These are phyloP conservation scores for Tylopilus sp. DNA, from an alignment of 1,284 basidiomycete genomes.

Conservation along the genomic window DNA sequence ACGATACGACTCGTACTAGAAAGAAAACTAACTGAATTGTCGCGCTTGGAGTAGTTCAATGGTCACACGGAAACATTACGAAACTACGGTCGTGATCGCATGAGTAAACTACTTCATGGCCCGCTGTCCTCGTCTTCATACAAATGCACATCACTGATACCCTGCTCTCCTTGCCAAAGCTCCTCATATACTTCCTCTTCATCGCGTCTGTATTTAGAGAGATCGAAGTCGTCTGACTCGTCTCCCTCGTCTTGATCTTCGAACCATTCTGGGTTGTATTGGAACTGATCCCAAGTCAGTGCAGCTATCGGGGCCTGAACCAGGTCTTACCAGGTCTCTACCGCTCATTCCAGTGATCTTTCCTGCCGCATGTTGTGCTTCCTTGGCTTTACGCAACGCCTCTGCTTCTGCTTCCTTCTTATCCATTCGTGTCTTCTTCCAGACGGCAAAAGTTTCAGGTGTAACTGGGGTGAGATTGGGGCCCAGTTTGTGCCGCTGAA, in stretches of 20 bases:
- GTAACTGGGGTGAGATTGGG: slow-evolving; percentile 95
- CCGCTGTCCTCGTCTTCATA: slow-evolving; percentile 25
- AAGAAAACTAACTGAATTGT: neutral
- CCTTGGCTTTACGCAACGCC: slow-evolving; percentile 81
- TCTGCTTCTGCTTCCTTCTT: slow-evolving; percentile 90
- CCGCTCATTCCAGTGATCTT: slow-evolving; percentile 94
- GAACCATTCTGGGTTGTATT: slow-evolving; percentile 96
- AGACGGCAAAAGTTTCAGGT: slow-evolving; percentile 85
- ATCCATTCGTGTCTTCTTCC: slow-evolving; percentile 92
- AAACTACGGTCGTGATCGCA: slow-evolving; percentile 7
- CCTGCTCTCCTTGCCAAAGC: slow-evolving; percentile 22
- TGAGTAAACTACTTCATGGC: too few relatives aligned
- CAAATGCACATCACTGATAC: slow-evolving; percentile 14
- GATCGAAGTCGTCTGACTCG: slow-evolving; percentile 45
- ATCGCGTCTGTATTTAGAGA: slow-evolving; percentile 26
- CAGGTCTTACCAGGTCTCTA: slow-evolving; percentile 76
- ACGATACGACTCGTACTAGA: slow-evolving; percentile 1
- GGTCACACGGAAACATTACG: slow-evolving; percentile 23
- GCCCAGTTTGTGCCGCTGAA: slow-evolving; percentile 90
- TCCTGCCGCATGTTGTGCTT: slow-evolving; percentile 79
- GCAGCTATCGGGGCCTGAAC: slow-evolving; percentile 1
- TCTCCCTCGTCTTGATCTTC: slow-evolving; percentile 79
- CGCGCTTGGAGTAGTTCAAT: neutral
- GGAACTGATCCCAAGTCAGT: slow-evolving; percentile 56
- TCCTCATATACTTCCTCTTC: slow-evolving; percentile 31